Base-by-base conservation (phyloP, 257 asterid species). In the Nyctanthes arbortristis region DNA sequence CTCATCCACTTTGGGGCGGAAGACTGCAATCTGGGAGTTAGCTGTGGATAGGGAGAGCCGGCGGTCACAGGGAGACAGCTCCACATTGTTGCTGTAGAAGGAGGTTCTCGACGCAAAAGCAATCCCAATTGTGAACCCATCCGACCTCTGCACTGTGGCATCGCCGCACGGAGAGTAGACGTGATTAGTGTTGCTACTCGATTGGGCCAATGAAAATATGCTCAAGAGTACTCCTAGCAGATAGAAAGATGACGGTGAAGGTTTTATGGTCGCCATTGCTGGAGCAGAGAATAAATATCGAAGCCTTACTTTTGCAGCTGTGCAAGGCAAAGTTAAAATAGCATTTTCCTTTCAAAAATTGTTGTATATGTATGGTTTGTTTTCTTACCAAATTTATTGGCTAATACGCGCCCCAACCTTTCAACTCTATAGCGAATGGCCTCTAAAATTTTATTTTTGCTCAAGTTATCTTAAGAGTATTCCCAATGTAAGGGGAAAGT, bases 1-100 rank as follows among this genome's bases (percentile, higher is more conserved):
- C 90, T 93, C 96, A 71, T 93, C 97, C 57, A 90, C 89, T 80
- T 87, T 90, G 59, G 98, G 98, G 62, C 97, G 91, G 85, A 93
- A 93, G 55, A 89, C 85, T 34, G 97, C 84, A 69, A 93, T 49
- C 84, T 90, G 96, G 54, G 96, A 75, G 78, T 67, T 87, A 14
- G 77, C 60, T 20, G 82, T 58, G 10, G 87, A 28, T 52, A 93
- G 92, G 16, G 87, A 68, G 14, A 90, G 84, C 71, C 96, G 85
- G 56, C 75, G 88, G 65, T 92, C 98, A 72, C 91, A 93, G 27
- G 98, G 98, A 1, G 97, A 90, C 56, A 90, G 80, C 84, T 87
- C 87, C 3, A 83, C 77, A 29, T 86, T 58, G 68, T 9, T 77
- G 58, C 80, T 83, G 74, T 71, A 9, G 80, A 72, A 86, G 4